Percentiles rank a stretch among this genome's conserved stretches.
phyloP scores from a whole-genome alignment of 305 asterid genomes.

The Ilex paraguariensis region DNA sequence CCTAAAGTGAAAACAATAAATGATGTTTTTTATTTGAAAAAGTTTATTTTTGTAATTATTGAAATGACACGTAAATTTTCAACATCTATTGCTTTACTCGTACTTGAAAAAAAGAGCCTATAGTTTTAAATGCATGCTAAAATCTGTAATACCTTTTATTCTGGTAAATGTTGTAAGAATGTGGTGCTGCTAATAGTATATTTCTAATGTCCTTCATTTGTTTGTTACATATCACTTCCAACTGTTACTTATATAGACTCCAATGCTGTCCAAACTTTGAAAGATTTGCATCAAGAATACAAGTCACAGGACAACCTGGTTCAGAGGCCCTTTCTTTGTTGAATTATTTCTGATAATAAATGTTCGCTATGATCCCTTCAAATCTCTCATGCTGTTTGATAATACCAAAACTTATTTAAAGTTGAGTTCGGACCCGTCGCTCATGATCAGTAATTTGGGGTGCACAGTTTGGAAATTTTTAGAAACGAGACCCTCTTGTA shows the following conservation, averaged over 20 bases:
- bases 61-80: conserved; percentile 96
- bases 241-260: conserved; percentile 93
- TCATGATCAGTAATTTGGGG: too few species aligned
- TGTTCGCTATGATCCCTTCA: not conserved
- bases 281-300: conserved; percentile 85
- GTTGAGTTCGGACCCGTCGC: too few species aligned
- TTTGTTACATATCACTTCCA: conserved; percentile 28
- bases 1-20: too few species aligned
- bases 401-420: too few species aligned
- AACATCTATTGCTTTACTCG: not conserved
- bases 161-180: too few species aligned
- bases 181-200: too few species aligned
- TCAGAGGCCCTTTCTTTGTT: not conserved
- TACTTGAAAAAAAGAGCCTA: not conserved
- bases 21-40: conserved; percentile 24
- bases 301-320: conserved; percentile 88
- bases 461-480: too few species aligned
- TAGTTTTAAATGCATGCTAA: conserved; percentile 3
- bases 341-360: not conserved
- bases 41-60: conserved; percentile 65
- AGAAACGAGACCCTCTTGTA: too few species aligned
- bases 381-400: too few species aligned
- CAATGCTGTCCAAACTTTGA: conserved; percentile 88
- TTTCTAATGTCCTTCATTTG: too few species aligned
- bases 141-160: too few species aligned